Evolutionary conservation across 1,284 basidiomycete genomes (phyloP).

Genomic region (Cutaneotrichosporon sp.): DNA sequence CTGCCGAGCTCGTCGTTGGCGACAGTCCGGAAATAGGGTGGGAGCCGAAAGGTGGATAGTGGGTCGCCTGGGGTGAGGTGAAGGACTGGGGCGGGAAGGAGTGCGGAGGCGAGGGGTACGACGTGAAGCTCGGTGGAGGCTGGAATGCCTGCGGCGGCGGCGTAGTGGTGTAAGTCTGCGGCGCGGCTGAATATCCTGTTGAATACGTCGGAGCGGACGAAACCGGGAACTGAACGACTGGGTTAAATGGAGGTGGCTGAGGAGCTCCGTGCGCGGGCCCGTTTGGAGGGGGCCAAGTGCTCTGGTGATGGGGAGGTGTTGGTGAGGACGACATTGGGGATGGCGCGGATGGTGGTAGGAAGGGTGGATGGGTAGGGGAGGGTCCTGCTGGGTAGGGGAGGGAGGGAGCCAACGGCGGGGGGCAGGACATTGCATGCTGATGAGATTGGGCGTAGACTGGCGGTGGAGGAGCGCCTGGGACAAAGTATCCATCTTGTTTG

Average conservation of each 20-base stretch:
- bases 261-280: not conserved
- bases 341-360: not conserved
- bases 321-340: not conserved
- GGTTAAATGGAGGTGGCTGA: not conserved
- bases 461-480: not conserved
- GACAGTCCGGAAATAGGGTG: not conserved
- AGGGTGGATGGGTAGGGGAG: too few relatives aligned
- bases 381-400: not conserved
- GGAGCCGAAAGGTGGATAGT: not conserved
- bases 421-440: not conserved
- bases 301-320: not conserved
- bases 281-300: not conserved
- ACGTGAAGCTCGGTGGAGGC: not conserved
- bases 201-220: not conserved
- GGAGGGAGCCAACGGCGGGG: not conserved
- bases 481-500: not conserved
- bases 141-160: not conserved
- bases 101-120: not conserved
- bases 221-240: not conserved
- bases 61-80: not conserved
- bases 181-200: not conserved
- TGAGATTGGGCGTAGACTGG: not conserved
- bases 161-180: not conserved
- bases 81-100: not conserved
- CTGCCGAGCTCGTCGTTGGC: not conserved